Base-by-base conservation (phyloP, 75 land plant species). In the Cupressus sempervirens region DNA sequence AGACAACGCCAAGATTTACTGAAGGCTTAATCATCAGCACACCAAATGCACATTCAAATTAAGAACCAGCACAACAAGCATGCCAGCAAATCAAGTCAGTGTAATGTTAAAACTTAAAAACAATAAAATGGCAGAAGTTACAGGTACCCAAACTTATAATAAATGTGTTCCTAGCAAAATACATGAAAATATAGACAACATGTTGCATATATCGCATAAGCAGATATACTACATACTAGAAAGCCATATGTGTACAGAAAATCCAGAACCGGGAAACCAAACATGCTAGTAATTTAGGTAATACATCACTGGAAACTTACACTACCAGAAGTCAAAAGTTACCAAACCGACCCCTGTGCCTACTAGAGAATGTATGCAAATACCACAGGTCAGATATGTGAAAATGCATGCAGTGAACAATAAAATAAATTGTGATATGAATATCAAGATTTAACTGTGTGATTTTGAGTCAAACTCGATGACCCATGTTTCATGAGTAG, bases 11-110 rank as follows among this genome's bases (percentile, higher is more conserved):
- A 73, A 88, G 45, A 16, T 86, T 82, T 76, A 83, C 58, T 45
- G 83, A 87, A 81, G 89, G 86, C 92, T 89, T 88, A 86, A 88
- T 41, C 72, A 75, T 16, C 36, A 20, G 29, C 87, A 84, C 38
- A 43, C 84, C 80, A 74, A 56, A 85, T 76, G 41, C 82, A 67
- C 36, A 36, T 58, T 86, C 23, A 32, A 76, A 80, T 36, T 73
- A 13, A 85, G 23, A 18, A 85, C 70, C 65, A 67, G 15, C 46
- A 83, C 18, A 67, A 54, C 35, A 52, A 26, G 15, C 30, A 77
- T 36, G 34, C 34, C 52, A 26, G 40, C 32, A 65, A 77, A 81
- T 79, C 30, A 79, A 32, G 56, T 82, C 83, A 82, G 65, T 9
- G 54, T 34, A 52, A 53, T 14, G 26, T 82, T 50, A 16, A 35